Evolutionary conservation across 805 yeast species (phyloP), one percentile per base, ranked within the genome.

Genomic region (Ogataea henricii): DNA sequence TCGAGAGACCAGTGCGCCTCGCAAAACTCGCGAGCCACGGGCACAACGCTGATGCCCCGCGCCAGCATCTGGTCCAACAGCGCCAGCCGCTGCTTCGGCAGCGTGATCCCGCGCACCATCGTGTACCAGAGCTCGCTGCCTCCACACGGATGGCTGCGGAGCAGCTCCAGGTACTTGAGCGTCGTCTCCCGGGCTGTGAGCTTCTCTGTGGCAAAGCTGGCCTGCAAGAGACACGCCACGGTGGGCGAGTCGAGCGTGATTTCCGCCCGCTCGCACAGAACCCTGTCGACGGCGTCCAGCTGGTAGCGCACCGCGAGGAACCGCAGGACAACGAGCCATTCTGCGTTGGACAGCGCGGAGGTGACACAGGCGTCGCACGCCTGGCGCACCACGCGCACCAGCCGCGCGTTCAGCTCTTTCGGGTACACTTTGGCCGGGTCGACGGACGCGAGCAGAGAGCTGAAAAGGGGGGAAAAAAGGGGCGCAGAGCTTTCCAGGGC

Each of bases 41-140:
- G 48, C 18, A 38, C 8, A 3, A 40, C 18, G 26, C 42, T 43
- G 5, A 46, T 38, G 10, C 36, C 38, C 6, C 4, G 6, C n/a
- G 22, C 22, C 30, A 35, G n/a, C 46, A 50, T 47, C 23, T 17
- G 21, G 4, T 40, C 46, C 6, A 32, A n/a, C 12, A 50, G 22
- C 25, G 20, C 14, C 4, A 27, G 27, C 21, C 46, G 35, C 22
- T 29, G 45, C 6, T 22, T 18, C 23, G 16, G n/a, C 14, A 35
- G 32, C 6, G 16, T 13, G 6, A 48, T 18, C 2, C 25, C 36
- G 13, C 45, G 21, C 4, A 45, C 20, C 29, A 48, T 14, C 25
- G 40, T 27, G 25, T 44, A 34, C 45, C 48, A 48, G 18, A 30
- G 21, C 20, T 40, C 35, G 6, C 13, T 3, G 27, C 44, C 46